phyloP scores from a whole-genome alignment of 768 basidiomycete genomes.

The Suillus fuscotomentosus region DNA sequence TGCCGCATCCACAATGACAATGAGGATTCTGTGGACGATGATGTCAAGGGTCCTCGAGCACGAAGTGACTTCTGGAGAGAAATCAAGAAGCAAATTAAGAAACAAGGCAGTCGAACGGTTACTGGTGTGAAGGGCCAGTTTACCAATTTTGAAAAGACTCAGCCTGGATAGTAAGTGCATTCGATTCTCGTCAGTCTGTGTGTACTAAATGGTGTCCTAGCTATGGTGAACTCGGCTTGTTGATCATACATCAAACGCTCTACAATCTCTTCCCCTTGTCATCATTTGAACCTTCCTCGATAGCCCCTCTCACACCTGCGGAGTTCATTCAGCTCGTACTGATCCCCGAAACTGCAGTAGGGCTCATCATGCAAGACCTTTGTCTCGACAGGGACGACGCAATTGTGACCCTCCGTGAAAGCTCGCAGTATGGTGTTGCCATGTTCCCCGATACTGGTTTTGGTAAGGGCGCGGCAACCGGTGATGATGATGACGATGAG shows the following conservation, averaged over 20 bases:
- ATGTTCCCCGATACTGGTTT: constrained; percentile 68
- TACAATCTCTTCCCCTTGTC: constrained; percentile 71
- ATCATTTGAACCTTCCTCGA: constrained; percentile 49
- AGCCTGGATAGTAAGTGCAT: constrained; percentile 83
- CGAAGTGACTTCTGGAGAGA: constrained; percentile 70
- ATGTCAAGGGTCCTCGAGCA: constrained; percentile 28
- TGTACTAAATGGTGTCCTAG: constrained; percentile 36
- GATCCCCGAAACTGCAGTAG: constrained; percentile 84
- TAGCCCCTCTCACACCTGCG: constrained; percentile 64
- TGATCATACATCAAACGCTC: constrained; percentile 77
- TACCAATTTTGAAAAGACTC: constrained; percentile 74
- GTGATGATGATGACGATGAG: constrained; percentile 35
- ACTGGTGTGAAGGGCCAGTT: constrained; percentile 74
- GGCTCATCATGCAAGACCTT: constrained; percentile 82
- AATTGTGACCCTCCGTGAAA: constrained; percentile 63
- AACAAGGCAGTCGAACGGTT: constrained; percentile 63
- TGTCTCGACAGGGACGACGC: constrained; percentile 46
- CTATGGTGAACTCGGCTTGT: constrained; percentile 83
- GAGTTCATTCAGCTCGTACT: constrained; percentile 84
- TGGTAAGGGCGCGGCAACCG: constrained; percentile 24
- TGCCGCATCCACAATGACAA: constrained; percentile 23
- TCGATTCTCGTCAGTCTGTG: not conserved
- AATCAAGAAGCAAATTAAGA: constrained; percentile 57
- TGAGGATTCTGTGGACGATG: constrained; percentile 13
- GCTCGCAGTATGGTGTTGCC: constrained; percentile 78